Evolutionary conservation across 352 stramenopile genomes (phyloP).

Genomic region (Blastocystis sp.): DNA sequence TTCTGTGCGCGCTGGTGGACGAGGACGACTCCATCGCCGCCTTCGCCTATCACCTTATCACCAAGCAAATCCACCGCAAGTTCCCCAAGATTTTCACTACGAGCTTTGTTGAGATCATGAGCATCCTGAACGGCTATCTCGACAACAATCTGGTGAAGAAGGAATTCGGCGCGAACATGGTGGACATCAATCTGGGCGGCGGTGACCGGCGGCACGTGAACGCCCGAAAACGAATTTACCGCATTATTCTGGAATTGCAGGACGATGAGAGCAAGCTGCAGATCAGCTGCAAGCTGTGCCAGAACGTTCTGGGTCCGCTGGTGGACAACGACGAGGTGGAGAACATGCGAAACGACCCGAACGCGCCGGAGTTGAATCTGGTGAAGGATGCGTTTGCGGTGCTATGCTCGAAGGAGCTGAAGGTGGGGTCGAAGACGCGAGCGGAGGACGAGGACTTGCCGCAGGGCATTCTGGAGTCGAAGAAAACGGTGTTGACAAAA

Average conservation of each 20-base stretch:
- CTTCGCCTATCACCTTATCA: slow-evolving; percentile 60
- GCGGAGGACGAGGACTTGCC: slow-evolving; percentile 54
- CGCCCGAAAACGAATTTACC: slow-evolving; percentile 44
- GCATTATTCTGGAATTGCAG: slow-evolving; percentile 38
- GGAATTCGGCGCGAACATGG: slow-evolving; percentile 28
- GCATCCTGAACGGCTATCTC: slow-evolving; percentile 54
- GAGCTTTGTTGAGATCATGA: slow-evolving; percentile 65
- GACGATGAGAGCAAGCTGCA: slow-evolving; percentile 63
- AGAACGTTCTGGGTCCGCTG: slow-evolving; percentile 51
- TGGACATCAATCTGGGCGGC: slow-evolving; percentile 56
- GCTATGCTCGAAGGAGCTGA: slow-evolving; percentile 59
- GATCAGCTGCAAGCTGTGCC: slow-evolving; percentile 50
- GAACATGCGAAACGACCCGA: slow-evolving; percentile 19
- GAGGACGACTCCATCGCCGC: slow-evolving; percentile 29
- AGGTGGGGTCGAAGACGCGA: slow-evolving; percentile 34
- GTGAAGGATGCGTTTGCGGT: slow-evolving; percentile 51
- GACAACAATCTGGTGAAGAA: slow-evolving; percentile 54
- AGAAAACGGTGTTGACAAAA: slow-evolving; percentile 61
- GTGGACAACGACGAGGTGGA: slow-evolving; percentile 50
- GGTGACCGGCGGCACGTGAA: slow-evolving; percentile 50
- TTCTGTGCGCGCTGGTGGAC: slow-evolving; percentile 24
- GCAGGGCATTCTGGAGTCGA: slow-evolving; percentile 42
- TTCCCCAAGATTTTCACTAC: slow-evolving; percentile 62
- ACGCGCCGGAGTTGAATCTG: slow-evolving; percentile 39
- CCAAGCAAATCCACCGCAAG: slow-evolving; percentile 45